phyloP scores from a whole-genome alignment of 345 rosid species.

The Populus nigra region DNA sequence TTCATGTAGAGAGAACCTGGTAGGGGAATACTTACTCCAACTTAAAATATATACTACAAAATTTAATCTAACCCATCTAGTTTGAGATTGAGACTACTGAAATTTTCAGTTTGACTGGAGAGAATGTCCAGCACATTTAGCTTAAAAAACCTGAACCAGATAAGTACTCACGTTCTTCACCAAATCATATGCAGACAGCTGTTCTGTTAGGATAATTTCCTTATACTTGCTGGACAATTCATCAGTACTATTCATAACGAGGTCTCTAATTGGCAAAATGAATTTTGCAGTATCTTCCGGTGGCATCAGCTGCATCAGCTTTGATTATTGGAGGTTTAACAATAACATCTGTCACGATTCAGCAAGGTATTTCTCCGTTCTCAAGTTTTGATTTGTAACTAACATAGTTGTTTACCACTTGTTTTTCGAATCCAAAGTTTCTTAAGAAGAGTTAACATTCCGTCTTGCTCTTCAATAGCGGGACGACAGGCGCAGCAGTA shows the following conservation, averaged over 20 bases:
- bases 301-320: conserved; percentile 96
- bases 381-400: background rate
- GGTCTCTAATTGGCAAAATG: background rate
- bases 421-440: background rate
- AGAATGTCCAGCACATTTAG: no score
- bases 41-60: background rate
- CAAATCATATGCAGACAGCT: background rate
- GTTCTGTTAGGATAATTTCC: background rate
- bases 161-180: background rate
- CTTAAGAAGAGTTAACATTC: background rate
- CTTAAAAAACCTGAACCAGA: background rate
- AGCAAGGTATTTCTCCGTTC: conserved; percentile 56
- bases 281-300: conserved; percentile 79
- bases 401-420: background rate
- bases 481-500: conserved; percentile 76
- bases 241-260: background rate
- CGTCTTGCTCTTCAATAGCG: conserved; percentile 31
- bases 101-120: no score
- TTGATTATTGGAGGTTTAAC: conserved; percentile 86
- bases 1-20: background rate
- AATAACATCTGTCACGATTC: conserved; percentile 69
- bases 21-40: background rate
- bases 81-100: background rate
- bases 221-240: background rate
- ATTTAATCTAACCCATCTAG: no score